A percentile compares a stretch with the other conserved stretches of the same genome.
phyloP scores from a whole-genome alignment of 257 asterid genomes.

The Ajuga chamaepitys region DNA sequence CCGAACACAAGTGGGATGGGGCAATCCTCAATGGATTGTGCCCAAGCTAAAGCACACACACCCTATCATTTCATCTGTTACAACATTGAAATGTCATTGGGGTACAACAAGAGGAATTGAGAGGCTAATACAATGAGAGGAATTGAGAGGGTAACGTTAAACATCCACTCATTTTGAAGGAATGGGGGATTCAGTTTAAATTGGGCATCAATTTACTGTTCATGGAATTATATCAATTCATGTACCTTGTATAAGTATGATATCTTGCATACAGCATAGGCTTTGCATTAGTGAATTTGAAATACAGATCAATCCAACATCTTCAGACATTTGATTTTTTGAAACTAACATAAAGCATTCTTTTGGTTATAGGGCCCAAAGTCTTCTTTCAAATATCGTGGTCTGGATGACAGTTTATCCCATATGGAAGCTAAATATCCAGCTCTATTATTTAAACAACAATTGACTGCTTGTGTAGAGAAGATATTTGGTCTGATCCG shows the following conservation, averaged over 20 bases:
- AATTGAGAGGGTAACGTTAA: too few species aligned
- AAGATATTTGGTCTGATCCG: slow-evolving; percentile 94
- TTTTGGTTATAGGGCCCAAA: slow-evolving; percentile 49
- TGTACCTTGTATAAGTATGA: not conserved
- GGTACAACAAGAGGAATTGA: too few species aligned
- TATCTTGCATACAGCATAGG: not conserved
- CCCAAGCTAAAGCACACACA: too few species aligned
- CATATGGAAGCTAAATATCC: slow-evolving; percentile 96
- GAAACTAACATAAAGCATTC: slow-evolving; percentile 8
- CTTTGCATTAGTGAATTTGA: not conserved
- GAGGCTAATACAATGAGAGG: too few species aligned
- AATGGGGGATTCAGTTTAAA: too few species aligned
- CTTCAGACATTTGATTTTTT: not conserved
- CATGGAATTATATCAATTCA: too few species aligned
- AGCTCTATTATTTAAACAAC: slow-evolving; percentile 85
- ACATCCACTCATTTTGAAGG: too few species aligned
- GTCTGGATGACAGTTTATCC: slow-evolving; percentile 71
- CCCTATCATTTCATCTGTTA: too few species aligned
- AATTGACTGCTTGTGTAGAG: slow-evolving; percentile 90
- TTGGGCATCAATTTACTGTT: too few species aligned
- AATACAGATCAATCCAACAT: not conserved
- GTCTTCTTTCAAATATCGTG: slow-evolving; percentile 59
- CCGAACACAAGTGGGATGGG: too few species aligned
- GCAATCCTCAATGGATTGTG: too few species aligned
- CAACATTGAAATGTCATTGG: too few species aligned